Percentiles rank a stretch among this genome's conserved stretches.
Conservation (phyloP, 139 green algal species). For the Nannochloris sp. region DNA sequence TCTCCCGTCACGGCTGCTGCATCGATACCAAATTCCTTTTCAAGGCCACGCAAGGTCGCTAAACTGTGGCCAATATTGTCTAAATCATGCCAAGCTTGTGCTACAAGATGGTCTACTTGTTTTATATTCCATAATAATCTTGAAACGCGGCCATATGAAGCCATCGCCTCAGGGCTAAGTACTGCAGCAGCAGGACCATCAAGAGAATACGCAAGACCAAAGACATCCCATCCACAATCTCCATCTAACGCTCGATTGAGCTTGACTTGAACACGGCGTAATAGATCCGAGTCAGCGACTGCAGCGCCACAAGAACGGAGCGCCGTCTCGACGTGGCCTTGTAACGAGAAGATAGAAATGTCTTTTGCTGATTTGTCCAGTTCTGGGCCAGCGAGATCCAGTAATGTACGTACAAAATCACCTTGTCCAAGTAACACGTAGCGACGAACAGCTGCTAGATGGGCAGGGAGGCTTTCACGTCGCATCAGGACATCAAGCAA, state of each 20-base stretch:
- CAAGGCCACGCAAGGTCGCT: slow-evolving; percentile 1
- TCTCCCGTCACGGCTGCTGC: slow-evolving; percentile 1
- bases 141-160: slow-evolving; percentile 69
- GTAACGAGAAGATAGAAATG: slow-evolving; percentile 49
- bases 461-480: slow-evolving; percentile 55
- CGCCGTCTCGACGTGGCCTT: slow-evolving; percentile 65
- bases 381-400: slow-evolving; percentile 51
- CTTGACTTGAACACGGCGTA: slow-evolving; percentile 52
- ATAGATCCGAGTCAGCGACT: slow-evolving; percentile 64
- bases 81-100: slow-evolving; percentile 58
- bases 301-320: slow-evolving; percentile 57
- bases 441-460: slow-evolving; percentile 74
- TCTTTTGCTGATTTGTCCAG: slow-evolving; percentile 33
- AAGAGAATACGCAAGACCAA: slow-evolving; percentile 75
- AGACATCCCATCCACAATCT: slow-evolving; percentile 83
- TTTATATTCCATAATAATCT: slow-evolving; percentile 86
- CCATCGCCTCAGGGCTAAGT: slow-evolving; percentile 28
- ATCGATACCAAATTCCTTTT: slow-evolving; percentile 17
- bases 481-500: slow-evolving; percentile 69
- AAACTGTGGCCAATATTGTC: slow-evolving; percentile 43
- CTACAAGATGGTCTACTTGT: slow-evolving; percentile 68
- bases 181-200: slow-evolving; percentile 43
- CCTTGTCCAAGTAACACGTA: slow-evolving; percentile 91
- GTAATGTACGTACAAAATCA: slow-evolving; percentile 77
- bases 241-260: slow-evolving; percentile 12